Evolutionary conservation across 2,329 filamentous ascomycete species (phyloP), one percentile per base, ranked within the genome.

Genomic region (Hypoxylon rubiginosum): DNA sequence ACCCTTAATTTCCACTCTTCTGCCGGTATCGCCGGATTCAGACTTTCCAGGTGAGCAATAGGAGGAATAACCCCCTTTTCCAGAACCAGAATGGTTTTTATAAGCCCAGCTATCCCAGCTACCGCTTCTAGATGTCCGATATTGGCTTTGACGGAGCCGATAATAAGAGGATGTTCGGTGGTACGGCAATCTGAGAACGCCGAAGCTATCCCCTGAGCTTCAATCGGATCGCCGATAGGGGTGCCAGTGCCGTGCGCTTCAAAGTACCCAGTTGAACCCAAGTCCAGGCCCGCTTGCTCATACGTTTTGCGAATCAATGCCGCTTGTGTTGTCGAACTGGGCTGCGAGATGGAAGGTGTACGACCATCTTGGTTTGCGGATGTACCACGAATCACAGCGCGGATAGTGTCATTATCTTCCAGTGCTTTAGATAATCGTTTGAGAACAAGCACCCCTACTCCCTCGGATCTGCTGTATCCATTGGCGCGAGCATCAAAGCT

Each of bases 381-480:
- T 0, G 75, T 77, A 5, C 72, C 76, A 3, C 77, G 75, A 13
- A 82, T 75, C 2, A 81, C 69, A 5, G 72, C 76, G 17, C 74
- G 72, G 30, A 80, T 77, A 0, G 72, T 74, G 69, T 73, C 69
- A 2, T 63, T 62, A 39, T 72, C 67, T 26, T 58, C 46, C 21
- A 72, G 48, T 26, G 82, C 81, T 36, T 82, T 76, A 0, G 78
- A 77, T 0, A 86, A 72, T 0, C 74, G 77, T 72, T 85, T 85
- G 1, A 87, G 66, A 2, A 84, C 58, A 2, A 86, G 50, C 5
- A 76, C 73, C 0, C 74, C 80, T n/a, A 80, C 73, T 2, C 83
- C 84, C 68, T 87, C 85, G 3, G 82, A 84, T n/a, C 84, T 78
- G 0, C 75, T 80, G 64, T 86, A 87, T 2, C 85, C 85, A 56